A percentile compares a stretch with the other conserved stretches of the same genome.
Conservation (phyloP, 73 alveolate genomes). For the Tetrahymena malaccensis region DNA sequence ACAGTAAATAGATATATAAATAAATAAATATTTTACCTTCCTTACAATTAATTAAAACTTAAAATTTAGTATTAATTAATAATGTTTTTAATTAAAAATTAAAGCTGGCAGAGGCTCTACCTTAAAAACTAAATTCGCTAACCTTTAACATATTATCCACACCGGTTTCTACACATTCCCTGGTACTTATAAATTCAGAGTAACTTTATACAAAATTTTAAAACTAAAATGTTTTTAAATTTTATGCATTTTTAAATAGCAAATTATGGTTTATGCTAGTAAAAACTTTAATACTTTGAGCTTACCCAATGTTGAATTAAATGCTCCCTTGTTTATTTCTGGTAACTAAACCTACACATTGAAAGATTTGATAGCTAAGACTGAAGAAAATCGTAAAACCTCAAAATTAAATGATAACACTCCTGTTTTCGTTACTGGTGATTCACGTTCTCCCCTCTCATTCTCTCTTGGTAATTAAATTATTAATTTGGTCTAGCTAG, state of each 20-base stretch:
- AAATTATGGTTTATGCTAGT: conserved; percentile 18
- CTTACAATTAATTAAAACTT: too few species aligned
- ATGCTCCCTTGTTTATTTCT: neutral
- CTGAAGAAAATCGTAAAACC: neutral
- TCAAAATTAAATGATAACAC: neutral
- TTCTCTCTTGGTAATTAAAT: neutral
- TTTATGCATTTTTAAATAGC: neutral
- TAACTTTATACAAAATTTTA: neutral
- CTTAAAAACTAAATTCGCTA: conserved; percentile 12
- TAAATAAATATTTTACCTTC: too few species aligned
- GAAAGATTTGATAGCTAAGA: neutral
- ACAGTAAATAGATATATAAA: neutral
- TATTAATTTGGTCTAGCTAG: too few species aligned
- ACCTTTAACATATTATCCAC: conserved; percentile 24
- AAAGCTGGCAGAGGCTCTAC: conserved; percentile 11
- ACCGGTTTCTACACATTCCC: conserved; percentile 42
- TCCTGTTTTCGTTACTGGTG: neutral
- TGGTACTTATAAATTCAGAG: conserved; percentile 44
- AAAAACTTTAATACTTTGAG: conserved; percentile 22
- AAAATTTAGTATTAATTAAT: too few species aligned
- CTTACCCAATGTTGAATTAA: conserved; percentile 10
- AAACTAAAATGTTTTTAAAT: neutral
- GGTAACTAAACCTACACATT: neutral
- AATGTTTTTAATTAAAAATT: neutral
- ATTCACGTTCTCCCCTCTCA: neutral